Evolutionary conservation across 352 stramenopile genomes (phyloP).

Genomic region (Phytophthora megakarya): DNA sequence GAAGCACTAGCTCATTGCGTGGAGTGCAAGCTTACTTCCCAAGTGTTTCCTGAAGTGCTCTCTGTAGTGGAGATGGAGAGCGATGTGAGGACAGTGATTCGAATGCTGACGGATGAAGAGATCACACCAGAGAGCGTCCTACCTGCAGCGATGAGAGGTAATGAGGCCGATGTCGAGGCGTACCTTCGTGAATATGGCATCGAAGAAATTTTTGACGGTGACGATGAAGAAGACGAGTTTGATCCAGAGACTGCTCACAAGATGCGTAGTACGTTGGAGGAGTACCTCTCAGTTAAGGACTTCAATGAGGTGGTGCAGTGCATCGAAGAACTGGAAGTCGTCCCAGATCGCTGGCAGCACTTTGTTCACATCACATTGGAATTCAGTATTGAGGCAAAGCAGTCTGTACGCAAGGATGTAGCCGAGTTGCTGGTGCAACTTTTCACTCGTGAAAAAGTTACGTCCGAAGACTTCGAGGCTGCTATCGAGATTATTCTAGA

Average conservation of each 20-base stretch:
- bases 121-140: conserved; percentile 59
- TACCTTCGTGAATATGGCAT: conserved; percentile 74
- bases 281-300: conserved; percentile 82
- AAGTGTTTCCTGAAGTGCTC: conserved; percentile 77
- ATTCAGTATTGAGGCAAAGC: conserved; percentile 61
- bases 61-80: conserved; percentile 76
- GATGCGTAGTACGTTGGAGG: conserved; percentile 73
- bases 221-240: conserved; percentile 60
- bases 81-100: conserved; percentile 62
- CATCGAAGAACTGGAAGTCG: conserved; percentile 62
- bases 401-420: conserved; percentile 50
- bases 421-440: conserved; percentile 51
- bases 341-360: conserved; percentile 59
- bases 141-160: conserved; percentile 41
- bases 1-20: conserved; percentile 56
- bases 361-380: conserved; percentile 63
- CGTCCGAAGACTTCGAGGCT: conserved; percentile 53
- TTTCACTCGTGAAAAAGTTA: conserved; percentile 44
- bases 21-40: conserved; percentile 64
- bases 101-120: conserved; percentile 85
- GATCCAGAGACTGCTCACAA: conserved; percentile 67
- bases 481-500: conserved; percentile 61
- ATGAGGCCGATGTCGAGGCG: conserved; percentile 51
- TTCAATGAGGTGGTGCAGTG: conserved; percentile 76
- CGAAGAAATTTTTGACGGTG: conserved; percentile 63